Base-by-base conservation (phyloP, 176 grass and related monocot species). In the Chrysopogon serrulatus region DNA sequence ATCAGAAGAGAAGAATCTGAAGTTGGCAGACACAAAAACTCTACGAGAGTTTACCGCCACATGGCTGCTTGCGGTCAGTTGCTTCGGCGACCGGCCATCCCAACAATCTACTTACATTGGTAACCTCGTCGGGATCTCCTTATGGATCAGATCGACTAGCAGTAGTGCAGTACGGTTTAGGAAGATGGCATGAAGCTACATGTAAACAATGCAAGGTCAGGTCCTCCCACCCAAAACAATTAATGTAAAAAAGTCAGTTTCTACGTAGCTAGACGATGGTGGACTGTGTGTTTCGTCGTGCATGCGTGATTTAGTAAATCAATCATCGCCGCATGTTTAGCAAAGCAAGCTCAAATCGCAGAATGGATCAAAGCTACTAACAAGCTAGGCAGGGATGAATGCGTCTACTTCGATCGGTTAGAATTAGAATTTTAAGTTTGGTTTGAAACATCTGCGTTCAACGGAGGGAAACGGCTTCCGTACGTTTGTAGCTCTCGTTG, bases 1-100 rank as follows among this genome's bases (percentile, higher is more conserved):
- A 27, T 85, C 26, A 63, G 15, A 10, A 86, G 5, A 72, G 24
- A 11, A 78, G 43, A 82, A 86, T 82, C 78, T 36, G 21, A 34
- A 77, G 48, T 68, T 65, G 65, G 24, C 26, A 45, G 53, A 10
- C 34, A 42, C 23, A 17, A 30, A 63, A 82, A 82, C 8, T 24
- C 30, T 26, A 28, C n/a, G 1, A 37, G 60, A 65, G 57, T 79
- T 84, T 39, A 68, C 60, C 35, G 37, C 68, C 60, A 85, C 68
- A 57, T 65, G 80, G 33, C 67, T 34, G 12, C 34, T 78, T 56
- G 28, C 27, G 14, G n/a, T 56, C 59, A 13, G 47, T 74, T 76
- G 61, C 69, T 68, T 81, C 24, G 15, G 7, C 21, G 30, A 64
- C 34, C 63, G 82, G 62, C n/a, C n/a, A n/a, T n/a, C n/a, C n/a